phyloP scores from a whole-genome alignment of 345 rosid genomes.

The Noccaea bulbosa region DNA sequence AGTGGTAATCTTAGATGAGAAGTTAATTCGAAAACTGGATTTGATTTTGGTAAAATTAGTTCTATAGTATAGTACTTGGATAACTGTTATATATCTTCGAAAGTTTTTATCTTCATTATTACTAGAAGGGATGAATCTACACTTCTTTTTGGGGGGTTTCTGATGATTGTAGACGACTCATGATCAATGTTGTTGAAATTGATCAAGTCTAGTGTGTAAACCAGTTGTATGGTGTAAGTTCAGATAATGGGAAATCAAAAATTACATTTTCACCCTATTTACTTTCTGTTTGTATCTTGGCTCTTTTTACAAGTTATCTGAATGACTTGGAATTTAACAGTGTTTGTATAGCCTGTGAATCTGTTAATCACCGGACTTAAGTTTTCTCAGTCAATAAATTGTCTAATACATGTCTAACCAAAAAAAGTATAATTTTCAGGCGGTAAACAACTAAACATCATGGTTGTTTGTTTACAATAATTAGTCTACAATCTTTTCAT shows the following conservation, averaged over 20 bases:
- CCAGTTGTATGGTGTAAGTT: conserved; percentile 10
- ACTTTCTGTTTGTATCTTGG: background rate
- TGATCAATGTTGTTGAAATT: background rate
- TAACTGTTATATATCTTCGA: no score
- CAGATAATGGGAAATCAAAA: background rate
- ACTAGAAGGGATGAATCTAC: conserved; percentile 12
- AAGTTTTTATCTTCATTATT: background rate
- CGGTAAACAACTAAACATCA: no score
- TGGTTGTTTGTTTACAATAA: no score
- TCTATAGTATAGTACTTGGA: background rate
- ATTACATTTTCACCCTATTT: background rate
- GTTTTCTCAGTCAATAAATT: no score
- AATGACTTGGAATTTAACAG: no score
- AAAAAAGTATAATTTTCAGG: no score
- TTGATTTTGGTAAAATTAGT: conserved; percentile 4
- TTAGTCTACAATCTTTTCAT: no score
- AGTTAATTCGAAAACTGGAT: background rate
- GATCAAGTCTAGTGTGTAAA: background rate
- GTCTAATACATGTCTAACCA: no score
- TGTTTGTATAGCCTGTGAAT: background rate
- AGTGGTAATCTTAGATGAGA: conserved; percentile 36
- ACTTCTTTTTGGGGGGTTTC: background rate
- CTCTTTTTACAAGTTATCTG: background rate
- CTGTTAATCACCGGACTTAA: background rate
- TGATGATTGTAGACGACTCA: background rate